Evolutionary conservation across 345 rosid genomes (phyloP).

Genomic region (Physaria fendleri): DNA sequence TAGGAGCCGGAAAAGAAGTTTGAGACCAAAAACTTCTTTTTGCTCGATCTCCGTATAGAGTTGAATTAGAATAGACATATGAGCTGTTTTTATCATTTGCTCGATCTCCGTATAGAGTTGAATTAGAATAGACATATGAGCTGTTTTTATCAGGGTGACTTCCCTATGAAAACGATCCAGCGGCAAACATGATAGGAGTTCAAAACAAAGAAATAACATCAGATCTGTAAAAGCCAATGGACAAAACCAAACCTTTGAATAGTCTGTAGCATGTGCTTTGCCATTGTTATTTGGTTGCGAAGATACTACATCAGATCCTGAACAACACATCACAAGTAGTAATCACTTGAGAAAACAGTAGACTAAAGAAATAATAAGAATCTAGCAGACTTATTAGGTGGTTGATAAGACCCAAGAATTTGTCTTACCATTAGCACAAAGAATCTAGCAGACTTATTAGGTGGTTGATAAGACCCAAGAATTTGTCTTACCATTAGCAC

Average conservation of each 20-base stretch:
- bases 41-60: conserved; percentile 35
- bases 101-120: conserved; percentile 36
- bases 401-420: background rate
- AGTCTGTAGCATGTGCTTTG: conserved; percentile 32
- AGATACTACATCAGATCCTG: conserved; percentile 47
- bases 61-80: conserved; percentile 41
- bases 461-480: background rate
- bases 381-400: background rate
- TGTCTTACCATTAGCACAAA: too few species aligned
- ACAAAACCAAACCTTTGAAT: conserved; percentile 35
- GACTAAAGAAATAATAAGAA: background rate
- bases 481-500: conserved; percentile 22
- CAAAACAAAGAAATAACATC: too few species aligned
- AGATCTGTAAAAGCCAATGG: conserved; percentile 5
- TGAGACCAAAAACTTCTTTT: conserved; percentile 32
- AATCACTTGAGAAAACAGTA: background rate
- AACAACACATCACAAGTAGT: conserved; percentile 14
- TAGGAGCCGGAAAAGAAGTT: conserved; percentile 31
- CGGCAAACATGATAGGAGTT: conserved; percentile 5
- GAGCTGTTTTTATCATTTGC: conserved; percentile 42
- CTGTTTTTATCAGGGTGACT: conserved; percentile 41
- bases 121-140: conserved; percentile 42
- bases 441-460: background rate
- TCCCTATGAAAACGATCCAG: conserved; percentile 30
- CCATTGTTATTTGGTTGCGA: conserved; percentile 35